Percentiles rank a stretch among this genome's conserved stretches.
Evolutionary conservation across 164 flowering plant genomes (phyloP).

Genomic region (Liriodendron chinense): DNA sequence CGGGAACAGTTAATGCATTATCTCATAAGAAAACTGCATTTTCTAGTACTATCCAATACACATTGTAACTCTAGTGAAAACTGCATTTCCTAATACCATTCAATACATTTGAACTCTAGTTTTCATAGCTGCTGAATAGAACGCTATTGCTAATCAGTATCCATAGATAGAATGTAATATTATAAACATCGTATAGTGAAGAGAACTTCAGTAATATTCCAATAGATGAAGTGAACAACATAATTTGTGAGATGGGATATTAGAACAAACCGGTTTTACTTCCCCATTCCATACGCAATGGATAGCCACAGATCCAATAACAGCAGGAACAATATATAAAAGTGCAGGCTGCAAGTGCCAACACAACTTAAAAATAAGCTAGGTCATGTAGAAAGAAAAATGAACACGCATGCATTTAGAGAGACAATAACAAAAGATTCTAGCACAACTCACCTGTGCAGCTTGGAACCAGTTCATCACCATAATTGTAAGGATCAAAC

Average conservation of each 20-base stretch:
- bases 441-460: slow-evolving; percentile 64
- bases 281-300: slow-evolving; percentile 94
- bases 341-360: slow-evolving; percentile 79
- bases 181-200: too few species aligned
- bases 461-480: slow-evolving; percentile 99
- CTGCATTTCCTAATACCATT: not conserved
- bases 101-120: not conserved
- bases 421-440: not conserved
- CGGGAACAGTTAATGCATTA: too few species aligned
- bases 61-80: not conserved
- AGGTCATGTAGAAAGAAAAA: not conserved
- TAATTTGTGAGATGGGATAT: not conserved
- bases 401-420: not conserved
- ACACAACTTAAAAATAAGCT: not conserved
- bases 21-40: too few species aligned
- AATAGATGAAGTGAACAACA: not conserved
- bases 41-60: too few species aligned
- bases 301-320: slow-evolving; percentile 78
- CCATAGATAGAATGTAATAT: not conserved
- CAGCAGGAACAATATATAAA: slow-evolving; percentile 89
- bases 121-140: not conserved
- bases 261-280: slow-evolving; percentile 71
- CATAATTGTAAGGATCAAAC: slow-evolving; percentile 73
- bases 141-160: not conserved
- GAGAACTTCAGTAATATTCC: not conserved